Evolutionary conservation across 2,329 filamentous ascomycete genomes (phyloP).

Genomic region (Verticillium nonalfalfae): DNA sequence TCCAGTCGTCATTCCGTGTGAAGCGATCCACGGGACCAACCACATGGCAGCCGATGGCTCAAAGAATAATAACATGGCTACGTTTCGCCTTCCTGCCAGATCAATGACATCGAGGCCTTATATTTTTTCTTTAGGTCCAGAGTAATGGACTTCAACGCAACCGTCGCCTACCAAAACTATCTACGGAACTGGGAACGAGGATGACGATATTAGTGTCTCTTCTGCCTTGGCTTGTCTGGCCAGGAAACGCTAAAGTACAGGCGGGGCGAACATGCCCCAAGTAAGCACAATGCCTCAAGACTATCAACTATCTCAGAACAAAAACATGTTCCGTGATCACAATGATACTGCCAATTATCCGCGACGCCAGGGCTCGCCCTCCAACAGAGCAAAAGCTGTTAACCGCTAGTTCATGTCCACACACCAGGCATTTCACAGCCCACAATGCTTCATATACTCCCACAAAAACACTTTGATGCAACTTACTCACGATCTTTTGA

Average conservation of each 20-base stretch:
- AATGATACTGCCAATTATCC: constrained; percentile 10
- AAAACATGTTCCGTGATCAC: constrained; percentile 27
- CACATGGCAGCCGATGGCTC: too few relatives aligned
- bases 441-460: not conserved
- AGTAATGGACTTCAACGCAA: too few relatives aligned
- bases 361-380: constrained; percentile 4
- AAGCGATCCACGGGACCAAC: too few relatives aligned
- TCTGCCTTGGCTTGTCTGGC: constrained; percentile 16
- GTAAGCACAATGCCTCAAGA: constrained; percentile 21
- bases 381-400: constrained; percentile 10
- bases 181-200: not conserved
- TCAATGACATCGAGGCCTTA: too few relatives aligned
- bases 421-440: not conserved
- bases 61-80: too few relatives aligned
- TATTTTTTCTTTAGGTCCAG: too few relatives aligned
- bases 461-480: constrained; percentile 9
- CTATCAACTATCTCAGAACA: constrained; percentile 26
- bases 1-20: too few relatives aligned
- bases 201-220: constrained; percentile 10
- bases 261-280: constrained; percentile 23
- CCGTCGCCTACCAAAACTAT: not conserved
- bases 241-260: constrained; percentile 33
- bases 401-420: not conserved
- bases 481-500: constrained; percentile 26
- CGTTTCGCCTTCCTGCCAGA: too few relatives aligned